These are phyloP conservation scores for Wickerhamiella infanticola DNA, from an alignment of 1,139 yeast species.

Conservation along the genomic window DNA sequence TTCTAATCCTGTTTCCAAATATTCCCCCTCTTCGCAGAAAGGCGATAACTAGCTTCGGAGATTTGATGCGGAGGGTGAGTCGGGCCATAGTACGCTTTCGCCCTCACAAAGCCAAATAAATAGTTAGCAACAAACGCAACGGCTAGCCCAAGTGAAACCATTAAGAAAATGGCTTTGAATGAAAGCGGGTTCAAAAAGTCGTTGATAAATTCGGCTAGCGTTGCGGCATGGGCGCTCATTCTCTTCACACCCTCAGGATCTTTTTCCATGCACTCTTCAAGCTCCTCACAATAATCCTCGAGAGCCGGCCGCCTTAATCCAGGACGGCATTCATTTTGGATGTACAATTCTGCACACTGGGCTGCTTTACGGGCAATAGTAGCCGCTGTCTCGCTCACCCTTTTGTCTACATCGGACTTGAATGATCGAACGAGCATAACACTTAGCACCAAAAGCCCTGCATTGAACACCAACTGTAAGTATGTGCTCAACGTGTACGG, in stretches of 20 bases:
- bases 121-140: conserved; percentile 29
- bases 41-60: not conserved
- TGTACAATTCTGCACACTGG: conserved; percentile 50
- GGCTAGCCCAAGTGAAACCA: conserved; percentile 23
- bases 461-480: conserved; percentile 52
- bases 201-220: conserved; percentile 61
- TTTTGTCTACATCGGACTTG: conserved; percentile 47
- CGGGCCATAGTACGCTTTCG: conserved; percentile 9
- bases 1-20: not conserved
- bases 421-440: conserved; percentile 40
- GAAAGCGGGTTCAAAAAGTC: conserved; percentile 57
- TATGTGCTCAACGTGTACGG: conserved; percentile 62
- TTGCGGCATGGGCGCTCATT: conserved; percentile 56
- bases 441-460: conserved; percentile 35
- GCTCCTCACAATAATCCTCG: conserved; percentile 47
- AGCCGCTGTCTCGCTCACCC: conserved; percentile 40
- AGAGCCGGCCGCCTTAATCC: conserved; percentile 44
- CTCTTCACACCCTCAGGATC: conserved; percentile 63
- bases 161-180: conserved; percentile 45
- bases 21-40: not conserved
- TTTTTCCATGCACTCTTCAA: conserved; percentile 70
- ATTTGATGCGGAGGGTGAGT: not conserved
- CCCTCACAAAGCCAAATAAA: conserved; percentile 28
- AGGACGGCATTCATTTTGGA: conserved; percentile 47
- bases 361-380: conserved; percentile 46